phyloP scores from a whole-genome alignment of 2,329 filamentous ascomycete genomes.

The Whalleya microplaca region DNA sequence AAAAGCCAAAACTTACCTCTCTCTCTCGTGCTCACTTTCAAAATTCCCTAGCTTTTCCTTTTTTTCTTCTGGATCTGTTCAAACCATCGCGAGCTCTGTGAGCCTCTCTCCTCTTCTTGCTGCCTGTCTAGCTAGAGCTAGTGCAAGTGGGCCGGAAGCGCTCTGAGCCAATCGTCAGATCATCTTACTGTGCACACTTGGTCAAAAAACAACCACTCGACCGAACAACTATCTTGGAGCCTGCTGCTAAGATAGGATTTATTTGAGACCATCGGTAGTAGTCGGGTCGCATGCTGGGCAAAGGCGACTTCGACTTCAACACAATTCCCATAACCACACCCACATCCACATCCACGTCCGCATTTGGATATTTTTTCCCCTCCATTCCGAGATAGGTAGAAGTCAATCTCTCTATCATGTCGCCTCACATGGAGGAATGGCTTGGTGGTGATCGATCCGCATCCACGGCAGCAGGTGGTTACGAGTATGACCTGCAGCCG shows the following conservation, averaged over 20 bases:
- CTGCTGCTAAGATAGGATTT: background rate
- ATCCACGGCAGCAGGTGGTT: background rate
- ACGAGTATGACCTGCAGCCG: background rate
- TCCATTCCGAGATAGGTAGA: background rate
- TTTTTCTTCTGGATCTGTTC: constrained; percentile 7
- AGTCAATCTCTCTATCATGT: background rate
- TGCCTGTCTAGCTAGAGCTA: background rate
- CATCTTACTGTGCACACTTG: constrained; percentile 4
- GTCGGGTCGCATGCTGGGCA: background rate
- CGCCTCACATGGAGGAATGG: background rate
- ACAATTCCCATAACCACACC: background rate
- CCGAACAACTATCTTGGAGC: background rate
- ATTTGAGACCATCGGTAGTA: background rate
- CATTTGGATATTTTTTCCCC: background rate
- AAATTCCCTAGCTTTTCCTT: background rate
- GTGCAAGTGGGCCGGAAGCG: constrained; percentile 9
- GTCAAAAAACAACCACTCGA: background rate
- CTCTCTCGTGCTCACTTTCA: background rate
- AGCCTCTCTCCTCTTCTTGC: too few species aligned
- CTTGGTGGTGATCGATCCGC: background rate
- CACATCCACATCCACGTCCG: background rate
- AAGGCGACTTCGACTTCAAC: background rate
- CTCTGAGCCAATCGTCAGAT: constrained; percentile 8
- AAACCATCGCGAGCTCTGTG: constrained; percentile 1
- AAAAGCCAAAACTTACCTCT: constrained; percentile 5